Evolutionary conservation across 768 basidiomycete species (phyloP), one percentile per base, ranked within the genome.

Genomic region (Tylopilus vinaceipallidus): DNA sequence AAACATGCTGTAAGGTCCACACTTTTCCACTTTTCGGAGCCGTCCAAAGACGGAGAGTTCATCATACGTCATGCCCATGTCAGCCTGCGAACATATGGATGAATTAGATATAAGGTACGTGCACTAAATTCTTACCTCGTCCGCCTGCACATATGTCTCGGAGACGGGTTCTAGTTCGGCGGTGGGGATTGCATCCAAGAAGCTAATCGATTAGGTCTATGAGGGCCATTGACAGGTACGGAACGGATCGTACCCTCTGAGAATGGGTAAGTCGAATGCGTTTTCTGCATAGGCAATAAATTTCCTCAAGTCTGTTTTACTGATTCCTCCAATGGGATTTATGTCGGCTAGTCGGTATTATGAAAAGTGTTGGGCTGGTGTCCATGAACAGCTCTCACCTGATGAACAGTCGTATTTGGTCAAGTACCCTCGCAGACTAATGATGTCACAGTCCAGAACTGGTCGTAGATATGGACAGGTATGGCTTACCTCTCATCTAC

Each of bases 11-110:
- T 95, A 98, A 2, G 97, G 95, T 3, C 97, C 97, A 65, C 92
- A 94, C 72, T 98, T 98, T 61, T 97, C 94, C 34, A 95, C 81
- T 71, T 99, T 98, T 45, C 97, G 83, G 22, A 99, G 77, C 24
- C 95, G 78, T 22, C 95, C 97, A 58, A 94, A 95, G 17, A 92
- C 82, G 11, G 92, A 95, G 17, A 99, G 76, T 58, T 98, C 97
- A 58, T 98, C 89, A 63, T 98, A 98, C 0, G 95, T 97, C 97
- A 98, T 98, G 9, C 95, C 95, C 95, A 98, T 98, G 61, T 98
- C 95, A 16, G 81, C 92, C 91, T 92, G 55, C 6, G 42, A 39
- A 41, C 39, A 42, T 38, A 33, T 44, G 24, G 59, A 47, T 44
- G 22, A 12, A 3, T 40, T 16, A 17, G 32, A 20, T 30, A 26